phyloP scores from a whole-genome alignment of 345 rosid genomes.

The Adansonia digitata region DNA sequence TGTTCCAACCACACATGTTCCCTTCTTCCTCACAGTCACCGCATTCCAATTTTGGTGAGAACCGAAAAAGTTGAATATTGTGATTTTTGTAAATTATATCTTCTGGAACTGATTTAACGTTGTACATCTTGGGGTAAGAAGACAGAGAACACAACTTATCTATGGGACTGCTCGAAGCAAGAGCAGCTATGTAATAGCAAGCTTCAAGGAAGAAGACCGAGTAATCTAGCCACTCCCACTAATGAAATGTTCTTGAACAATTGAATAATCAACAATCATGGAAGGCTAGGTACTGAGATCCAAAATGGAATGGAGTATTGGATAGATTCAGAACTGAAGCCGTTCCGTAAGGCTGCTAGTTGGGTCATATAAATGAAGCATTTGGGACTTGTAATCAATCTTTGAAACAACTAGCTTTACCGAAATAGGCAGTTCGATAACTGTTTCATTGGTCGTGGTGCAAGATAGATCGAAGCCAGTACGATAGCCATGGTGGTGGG shows the following conservation, averaged over 20 bases:
- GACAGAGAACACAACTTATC: not conserved
- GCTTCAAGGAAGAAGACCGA: not conserved
- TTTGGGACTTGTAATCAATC: constrained; percentile 15
- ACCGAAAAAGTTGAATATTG: not conserved
- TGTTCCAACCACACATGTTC: not conserved
- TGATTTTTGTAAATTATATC: not conserved
- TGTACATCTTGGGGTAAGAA: constrained; percentile 1
- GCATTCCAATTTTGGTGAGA: not conserved
- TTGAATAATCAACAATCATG: too few species aligned
- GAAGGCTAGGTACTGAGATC: not conserved
- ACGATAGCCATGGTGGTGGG: constrained; percentile 17
- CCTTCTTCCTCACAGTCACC: not conserved
- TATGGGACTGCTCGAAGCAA: not conserved
- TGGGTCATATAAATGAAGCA: constrained; percentile 14
- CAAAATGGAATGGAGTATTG: not conserved
- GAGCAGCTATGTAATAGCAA: not conserved
- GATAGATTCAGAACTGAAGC: constrained; percentile 5
- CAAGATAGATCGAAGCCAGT: constrained; percentile 23
- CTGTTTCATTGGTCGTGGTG: not conserved
- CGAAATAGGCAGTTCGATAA: constrained; percentile 19
- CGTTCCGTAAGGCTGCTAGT: constrained; percentile 2
- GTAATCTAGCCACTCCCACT: not conserved
- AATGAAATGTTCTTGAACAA: not conserved
- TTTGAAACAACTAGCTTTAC: constrained; percentile 9
- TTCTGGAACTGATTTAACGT: not conserved